phyloP scores from a whole-genome alignment of 2,329 filamentous ascomycete species.

The Sarocladiaceae sp. region DNA sequence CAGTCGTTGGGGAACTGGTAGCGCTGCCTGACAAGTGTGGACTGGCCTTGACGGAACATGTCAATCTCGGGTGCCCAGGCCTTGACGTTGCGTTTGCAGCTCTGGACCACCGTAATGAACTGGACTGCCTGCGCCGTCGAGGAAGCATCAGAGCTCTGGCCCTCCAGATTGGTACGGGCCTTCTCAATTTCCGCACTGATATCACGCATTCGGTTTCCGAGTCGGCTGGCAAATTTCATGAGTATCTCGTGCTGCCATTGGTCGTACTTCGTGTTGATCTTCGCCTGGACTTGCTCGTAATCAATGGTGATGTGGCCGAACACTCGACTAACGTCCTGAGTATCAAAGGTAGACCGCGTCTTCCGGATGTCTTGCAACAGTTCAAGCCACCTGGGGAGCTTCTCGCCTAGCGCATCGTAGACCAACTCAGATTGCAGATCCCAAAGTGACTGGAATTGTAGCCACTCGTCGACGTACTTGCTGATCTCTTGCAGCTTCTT shows the following conservation, averaged over 20 bases:
- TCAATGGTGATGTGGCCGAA: conserved; percentile 96
- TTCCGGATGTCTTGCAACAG: conserved; percentile 96
- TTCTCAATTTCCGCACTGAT: conserved; percentile 89
- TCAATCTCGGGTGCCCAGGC: conserved; percentile 95
- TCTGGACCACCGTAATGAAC: conserved; percentile 97
- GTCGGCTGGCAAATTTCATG: conserved; percentile 83
- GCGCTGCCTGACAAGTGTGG: conserved; percentile 82
- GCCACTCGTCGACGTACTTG: conserved; percentile 92
- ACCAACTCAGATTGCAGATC: conserved; percentile 95
- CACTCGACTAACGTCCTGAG: conserved; percentile 84
- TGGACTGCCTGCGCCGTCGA: conserved; percentile 96
- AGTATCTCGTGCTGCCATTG: conserved; percentile 99
- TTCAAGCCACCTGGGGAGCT: conserved; percentile 89
- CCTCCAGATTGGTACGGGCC: conserved; percentile 83
- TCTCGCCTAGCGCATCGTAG: conserved; percentile 85
- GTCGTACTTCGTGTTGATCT: conserved; percentile 98
- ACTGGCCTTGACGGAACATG: conserved; percentile 92
- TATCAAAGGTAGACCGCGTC: conserved; percentile 93
- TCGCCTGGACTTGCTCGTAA: conserved; percentile 97
- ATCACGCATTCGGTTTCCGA: conserved; percentile 87
- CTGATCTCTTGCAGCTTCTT: conserved; percentile 76
- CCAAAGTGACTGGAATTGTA: conserved; percentile 98
- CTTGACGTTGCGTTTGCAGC: conserved; percentile 90
- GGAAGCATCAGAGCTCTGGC: conserved; percentile 86
- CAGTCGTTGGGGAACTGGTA: conserved; percentile 93